Evolutionary conservation across 2,329 filamentous ascomycete genomes (phyloP), one percentile per base, ranked within the genome.

Genomic region (Cladosporium cucumerinum): DNA sequence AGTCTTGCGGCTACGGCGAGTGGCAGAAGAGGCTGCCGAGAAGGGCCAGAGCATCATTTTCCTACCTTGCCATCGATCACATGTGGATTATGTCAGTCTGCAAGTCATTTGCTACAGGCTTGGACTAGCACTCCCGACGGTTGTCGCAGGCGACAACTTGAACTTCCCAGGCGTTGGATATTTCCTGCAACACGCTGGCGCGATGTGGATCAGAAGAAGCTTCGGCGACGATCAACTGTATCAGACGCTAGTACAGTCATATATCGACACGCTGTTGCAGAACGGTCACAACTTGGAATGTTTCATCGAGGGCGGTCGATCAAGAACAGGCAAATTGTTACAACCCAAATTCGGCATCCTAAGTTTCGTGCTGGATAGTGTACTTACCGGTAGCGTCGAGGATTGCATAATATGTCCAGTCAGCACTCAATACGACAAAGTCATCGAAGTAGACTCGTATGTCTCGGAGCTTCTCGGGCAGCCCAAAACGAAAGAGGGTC

Each of bases 351-450:
- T 98, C 69, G 95, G 95, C 11, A 97, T 99, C 66, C 80, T 99
- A 30, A 91, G 87, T 72, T 99, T 97, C 72, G 86, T 98, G 46
- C 81, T 99, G 21, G 95, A 99, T 71, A 96, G 92, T 70, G 84
- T 99, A 16, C 80, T 97, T 6, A 96, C 92, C 0, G 93, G 93
- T 0, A 86, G 93, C 7, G 93, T 97, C 0, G 84, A 96, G 55
- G 95, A 99, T 77, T 89, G 92, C 34, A 91, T 97, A 49, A 92
- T 99, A 61, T 97, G 94, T 71, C 95, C 95, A 0, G 95, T 99
- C 54, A 96, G 91, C 76, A 97, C 93, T 0, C 95, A 99, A 75
- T 99, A 99, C 75, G 95, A 99, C 82, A 99, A 98, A 75, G 95
- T 99, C 64, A 96, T 99, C 66, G 95, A 99, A 77, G 97, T 96